phyloP scores from a whole-genome alignment of 257 asterid species.

The Ilex aquifolium region DNA sequence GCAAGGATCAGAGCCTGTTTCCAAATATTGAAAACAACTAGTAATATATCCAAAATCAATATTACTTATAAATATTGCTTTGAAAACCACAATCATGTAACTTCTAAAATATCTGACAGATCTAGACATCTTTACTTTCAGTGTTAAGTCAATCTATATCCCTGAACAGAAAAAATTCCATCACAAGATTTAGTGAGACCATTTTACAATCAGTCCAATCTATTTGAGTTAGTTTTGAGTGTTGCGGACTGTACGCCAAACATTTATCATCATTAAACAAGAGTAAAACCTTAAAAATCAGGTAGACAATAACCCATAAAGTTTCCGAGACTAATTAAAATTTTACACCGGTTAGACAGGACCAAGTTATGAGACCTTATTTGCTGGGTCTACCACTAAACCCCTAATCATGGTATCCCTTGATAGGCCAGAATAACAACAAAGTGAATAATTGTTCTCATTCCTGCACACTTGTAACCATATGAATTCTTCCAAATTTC shows the following conservation, averaged over 20 bases:
- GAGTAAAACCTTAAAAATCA: no score
- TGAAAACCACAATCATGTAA: no score
- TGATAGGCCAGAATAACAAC: slow-evolving; percentile 2
- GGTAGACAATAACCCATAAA: no score
- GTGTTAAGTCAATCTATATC: not conserved
- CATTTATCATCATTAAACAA: no score
- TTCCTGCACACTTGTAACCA: no score
- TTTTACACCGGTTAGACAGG: no score
- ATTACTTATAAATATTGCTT: no score
- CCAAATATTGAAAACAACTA: not conserved
- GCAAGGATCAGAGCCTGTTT: slow-evolving; percentile 85
- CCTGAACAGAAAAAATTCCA: not conserved
- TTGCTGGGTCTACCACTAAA: not conserved
- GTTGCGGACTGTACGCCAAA: no score
- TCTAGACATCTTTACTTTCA: not conserved
- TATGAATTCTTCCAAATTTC: no score
- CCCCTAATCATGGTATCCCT: not conserved
- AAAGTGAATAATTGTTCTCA: no score
- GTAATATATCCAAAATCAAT: not conserved
- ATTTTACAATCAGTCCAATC: not conserved
- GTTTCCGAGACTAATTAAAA: no score
- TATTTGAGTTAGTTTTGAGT: not conserved
- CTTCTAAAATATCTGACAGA: not conserved
- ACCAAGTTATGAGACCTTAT: no score
- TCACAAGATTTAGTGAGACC: not conserved